Evolutionary conservation across 2,329 filamentous ascomycete species (phyloP).

Genomic region (Teratosphaeria nubilosa): DNA sequence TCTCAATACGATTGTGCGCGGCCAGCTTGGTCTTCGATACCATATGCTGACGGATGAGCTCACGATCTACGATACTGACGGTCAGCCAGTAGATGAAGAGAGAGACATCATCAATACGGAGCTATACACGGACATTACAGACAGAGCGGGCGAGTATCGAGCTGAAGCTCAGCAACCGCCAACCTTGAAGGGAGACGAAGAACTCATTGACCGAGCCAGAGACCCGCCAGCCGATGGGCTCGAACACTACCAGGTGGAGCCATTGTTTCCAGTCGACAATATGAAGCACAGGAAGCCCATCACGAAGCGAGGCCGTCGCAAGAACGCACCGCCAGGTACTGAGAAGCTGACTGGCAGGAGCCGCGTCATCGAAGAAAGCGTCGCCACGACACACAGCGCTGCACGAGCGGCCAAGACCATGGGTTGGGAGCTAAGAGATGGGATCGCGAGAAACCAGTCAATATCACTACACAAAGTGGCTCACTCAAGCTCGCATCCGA

Average conservation of each 20-base stretch:
- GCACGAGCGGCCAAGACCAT: conserved; percentile 67
- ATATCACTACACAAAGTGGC: conserved; percentile 59
- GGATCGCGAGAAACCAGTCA: conserved; percentile 44
- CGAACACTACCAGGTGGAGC: conserved; percentile 21
- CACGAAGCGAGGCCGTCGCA: conserved; percentile 20
- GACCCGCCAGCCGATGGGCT: conserved; percentile 47
- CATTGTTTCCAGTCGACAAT: conserved; percentile 18
- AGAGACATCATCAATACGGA: conserved; percentile 79
- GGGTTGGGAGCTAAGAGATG: conserved; percentile 68
- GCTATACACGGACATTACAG: conserved; percentile 88
- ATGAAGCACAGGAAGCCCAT: conserved; percentile 21
- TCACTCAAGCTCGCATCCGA: conserved; percentile 52
- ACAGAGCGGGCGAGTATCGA: conserved; percentile 83
- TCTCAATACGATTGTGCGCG: conserved; percentile 79
- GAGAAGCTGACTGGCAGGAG: conserved; percentile 60
- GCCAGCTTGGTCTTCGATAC: conserved; percentile 78
- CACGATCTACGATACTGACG: conserved; percentile 79
- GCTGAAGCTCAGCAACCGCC: conserved; percentile 61
- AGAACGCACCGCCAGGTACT: conserved; percentile 41
- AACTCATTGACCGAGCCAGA: conserved; percentile 70
- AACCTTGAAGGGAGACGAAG: conserved; percentile 71
- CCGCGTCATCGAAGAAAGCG: conserved; percentile 59
- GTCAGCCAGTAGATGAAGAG: conserved; percentile 63
- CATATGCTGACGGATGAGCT: conserved; percentile 70
- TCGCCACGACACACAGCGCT: conserved; percentile 59